phyloP scores from a whole-genome alignment of 2,329 filamentous ascomycete species.

The Monosporascus sp. region DNA sequence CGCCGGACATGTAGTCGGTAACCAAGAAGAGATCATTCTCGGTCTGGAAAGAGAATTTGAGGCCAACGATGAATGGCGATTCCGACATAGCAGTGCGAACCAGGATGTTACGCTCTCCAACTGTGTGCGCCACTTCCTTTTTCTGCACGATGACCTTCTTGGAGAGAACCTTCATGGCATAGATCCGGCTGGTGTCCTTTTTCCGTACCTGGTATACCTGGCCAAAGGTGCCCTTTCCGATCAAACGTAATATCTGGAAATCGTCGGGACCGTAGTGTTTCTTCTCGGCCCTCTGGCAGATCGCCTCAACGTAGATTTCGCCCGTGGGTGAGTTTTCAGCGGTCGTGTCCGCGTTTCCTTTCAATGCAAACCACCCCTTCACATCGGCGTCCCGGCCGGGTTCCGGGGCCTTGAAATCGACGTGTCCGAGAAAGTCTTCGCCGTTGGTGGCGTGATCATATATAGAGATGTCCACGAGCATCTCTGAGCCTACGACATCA shows the following conservation, averaged over 20 bases:
- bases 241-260: conserved; percentile 92
- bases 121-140: conserved; percentile 96
- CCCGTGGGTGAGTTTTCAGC: conserved; percentile 72
- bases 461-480: conserved; percentile 85
- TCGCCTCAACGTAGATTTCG: conserved; percentile 82
- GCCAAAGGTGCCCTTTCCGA: conserved; percentile 96
- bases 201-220: conserved; percentile 98
- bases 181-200: conserved; percentile 91
- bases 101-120: conserved; percentile 94
- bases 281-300: conserved; percentile 82
- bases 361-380: conserved; percentile 80
- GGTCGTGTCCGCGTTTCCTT: conserved; percentile 66
- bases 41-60: conserved; percentile 99
- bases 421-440: conserved; percentile 88
- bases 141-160: conserved; percentile 99
- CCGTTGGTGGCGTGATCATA: conserved; percentile 78
- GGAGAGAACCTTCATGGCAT: conserved; percentile 98
- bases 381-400: conserved; percentile 63
- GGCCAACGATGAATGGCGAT: conserved; percentile 93
- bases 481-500: conserved; percentile 88
- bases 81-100: conserved; percentile 94
- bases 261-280: conserved; percentile 92
- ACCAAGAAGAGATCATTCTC: conserved; percentile 96
- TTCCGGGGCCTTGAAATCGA: conserved; percentile 68
- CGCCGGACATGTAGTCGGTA: conserved; percentile 98